Evolutionary conservation across 805 yeast genomes (phyloP), one percentile per base, ranked within the genome.

Genomic region (Ogataea paraovalis): DNA sequence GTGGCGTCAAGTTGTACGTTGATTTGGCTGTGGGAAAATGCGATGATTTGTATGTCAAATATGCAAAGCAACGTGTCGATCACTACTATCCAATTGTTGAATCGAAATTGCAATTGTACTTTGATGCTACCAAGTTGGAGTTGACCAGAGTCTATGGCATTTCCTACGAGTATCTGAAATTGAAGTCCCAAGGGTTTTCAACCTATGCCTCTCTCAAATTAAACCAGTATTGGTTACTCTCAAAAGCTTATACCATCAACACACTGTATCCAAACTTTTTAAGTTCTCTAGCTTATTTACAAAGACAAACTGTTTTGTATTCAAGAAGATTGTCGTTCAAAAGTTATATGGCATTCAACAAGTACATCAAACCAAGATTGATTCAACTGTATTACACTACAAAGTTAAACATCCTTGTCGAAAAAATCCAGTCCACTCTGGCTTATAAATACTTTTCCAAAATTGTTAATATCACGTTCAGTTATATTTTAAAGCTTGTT

Each of bases 1-100:
- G 64, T 4, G 54, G 61, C n/a, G 20, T 61, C 22, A 58, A 59
- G 47, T 58, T 60, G 7, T 37, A 47, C 21, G 60, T 60, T 13
- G 64, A 59, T 9, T 19, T 45, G 1, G 53, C 52, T 2, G 32
- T 43, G n/a, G 44, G 36, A 0, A 34, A 43, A 23, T 18, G 46
- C 2, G 12, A 25, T 12, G 41, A 37, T 3, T 25, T 43, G 10
- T 62, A 61, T 40, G 22, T 10, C 5, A 36, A 37, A 20, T 46
- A 47, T 41, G 53, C 50, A 12, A 58, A 50, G 38, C 52, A 49
- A 2, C 51, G 48, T 32, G 61, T 59, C 30, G 56, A 59, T 32
- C 34, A 44, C 44, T 48, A 47, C n/a, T 42, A 43, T n/a, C 46
- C 55, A 12, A 25, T 50, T 32, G 44, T 48, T 3, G 36, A 45